Percentiles rank a stretch among this genome's conserved stretches.
phyloP scores from a whole-genome alignment of 2,329 filamentous ascomycete species.

The Pseudogymnoascus sp. region DNA sequence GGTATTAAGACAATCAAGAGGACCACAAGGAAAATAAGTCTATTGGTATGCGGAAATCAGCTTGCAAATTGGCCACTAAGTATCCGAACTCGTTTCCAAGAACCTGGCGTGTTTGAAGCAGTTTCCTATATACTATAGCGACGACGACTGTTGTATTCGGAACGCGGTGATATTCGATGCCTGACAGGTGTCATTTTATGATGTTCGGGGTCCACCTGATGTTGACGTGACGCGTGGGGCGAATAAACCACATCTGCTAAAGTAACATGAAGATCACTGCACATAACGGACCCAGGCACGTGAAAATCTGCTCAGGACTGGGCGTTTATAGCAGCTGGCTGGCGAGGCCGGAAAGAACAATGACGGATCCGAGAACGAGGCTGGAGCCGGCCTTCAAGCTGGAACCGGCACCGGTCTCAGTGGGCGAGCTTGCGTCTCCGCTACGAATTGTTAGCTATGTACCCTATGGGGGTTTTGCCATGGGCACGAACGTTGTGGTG shows the following conservation, averaged over 20 bases:
- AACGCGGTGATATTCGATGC: neutral
- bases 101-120: neutral
- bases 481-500: slow-evolving; percentile 9
- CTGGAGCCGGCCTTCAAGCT: slow-evolving; percentile 5
- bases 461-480: neutral
- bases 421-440: neutral
- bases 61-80: neutral
- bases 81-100: neutral
- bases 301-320: neutral
- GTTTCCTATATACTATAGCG: neutral
- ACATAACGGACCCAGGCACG: neutral
- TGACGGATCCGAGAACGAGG: slow-evolving; percentile 5
- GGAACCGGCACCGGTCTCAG: neutral
- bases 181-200: neutral
- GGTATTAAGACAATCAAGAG: neutral
- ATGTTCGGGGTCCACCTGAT: slow-evolving; percentile 2
- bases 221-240: slow-evolving; percentile 1
- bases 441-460: slow-evolving; percentile 1
- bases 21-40: slow-evolving; percentile 3
- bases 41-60: neutral
- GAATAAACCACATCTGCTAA: neutral
- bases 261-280: neutral
- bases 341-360: slow-evolving; percentile 7
- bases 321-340: slow-evolving; percentile 6
- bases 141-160: neutral